Conservation (phyloP, 148 eudicot species). For the Heliamphora exappendiculata region DNA sequence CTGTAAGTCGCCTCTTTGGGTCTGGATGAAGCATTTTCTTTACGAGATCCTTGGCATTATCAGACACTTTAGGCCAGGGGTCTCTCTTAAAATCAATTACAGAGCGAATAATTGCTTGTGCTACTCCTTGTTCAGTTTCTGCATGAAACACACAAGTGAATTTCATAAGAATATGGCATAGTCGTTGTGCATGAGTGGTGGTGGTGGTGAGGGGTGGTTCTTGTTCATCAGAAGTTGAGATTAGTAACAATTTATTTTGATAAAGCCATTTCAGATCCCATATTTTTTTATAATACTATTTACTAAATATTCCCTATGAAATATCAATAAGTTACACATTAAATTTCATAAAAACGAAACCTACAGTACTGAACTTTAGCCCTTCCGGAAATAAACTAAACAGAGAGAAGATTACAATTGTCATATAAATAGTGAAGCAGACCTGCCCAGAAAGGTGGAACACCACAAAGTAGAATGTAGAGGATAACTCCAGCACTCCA, state of each 20-base stretch:
- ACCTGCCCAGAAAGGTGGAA: slow-evolving; percentile 70
- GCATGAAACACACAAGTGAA: neutral
- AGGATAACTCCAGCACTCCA: slow-evolving; percentile 69
- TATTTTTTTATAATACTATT: neutral
- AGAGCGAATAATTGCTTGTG: slow-evolving; percentile 50
- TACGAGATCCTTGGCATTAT: slow-evolving; percentile 51
- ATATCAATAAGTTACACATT: neutral
- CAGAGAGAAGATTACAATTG: neutral
- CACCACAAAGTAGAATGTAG: slow-evolving; percentile 57
- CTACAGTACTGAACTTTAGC: neutral
- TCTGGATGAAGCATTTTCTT: slow-evolving; percentile 56
- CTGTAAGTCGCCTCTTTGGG: slow-evolving; percentile 42
- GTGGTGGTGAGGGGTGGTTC: neutral
- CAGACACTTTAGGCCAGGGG: slow-evolving; percentile 64
- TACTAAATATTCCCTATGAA: neutral
- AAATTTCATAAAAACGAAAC: neutral
- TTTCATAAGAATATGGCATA: too few species aligned
- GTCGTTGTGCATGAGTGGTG: too few species aligned
- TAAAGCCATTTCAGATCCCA: neutral
- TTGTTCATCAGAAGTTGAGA: neutral
- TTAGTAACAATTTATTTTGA: neutral
- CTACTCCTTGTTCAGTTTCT: slow-evolving; percentile 80
- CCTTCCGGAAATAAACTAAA: neutral
- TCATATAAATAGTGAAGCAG: slow-evolving; percentile 5
- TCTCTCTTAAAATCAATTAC: slow-evolving; percentile 46